A percentile compares a stretch with the other conserved stretches of the same genome.
Conservation (phyloP, 2,329 filamentous ascomycete species). For the Pseudogymnoascus sp. region DNA sequence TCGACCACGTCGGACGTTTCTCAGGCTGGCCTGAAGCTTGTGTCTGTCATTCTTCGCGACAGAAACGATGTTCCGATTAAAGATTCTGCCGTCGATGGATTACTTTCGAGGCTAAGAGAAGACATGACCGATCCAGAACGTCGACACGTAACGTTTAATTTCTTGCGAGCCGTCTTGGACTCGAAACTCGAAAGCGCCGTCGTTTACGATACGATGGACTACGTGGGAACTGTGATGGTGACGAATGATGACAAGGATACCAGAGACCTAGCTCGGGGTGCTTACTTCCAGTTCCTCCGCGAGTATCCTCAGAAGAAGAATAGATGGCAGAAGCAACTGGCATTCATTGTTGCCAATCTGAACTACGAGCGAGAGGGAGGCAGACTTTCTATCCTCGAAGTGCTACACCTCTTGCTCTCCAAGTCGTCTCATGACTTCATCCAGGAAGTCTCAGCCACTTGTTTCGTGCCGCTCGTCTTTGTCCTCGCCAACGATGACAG, state of each 20-base stretch:
- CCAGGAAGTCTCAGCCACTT: constrained; percentile 70
- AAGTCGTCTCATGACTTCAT: constrained; percentile 77
- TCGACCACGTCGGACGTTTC: constrained; percentile 76
- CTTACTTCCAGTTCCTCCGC: constrained; percentile 88
- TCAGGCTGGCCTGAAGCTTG: constrained; percentile 80
- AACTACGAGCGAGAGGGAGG: constrained; percentile 85
- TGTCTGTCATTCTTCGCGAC: constrained; percentile 78
- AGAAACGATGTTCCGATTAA: constrained; percentile 67
- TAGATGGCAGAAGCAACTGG: constrained; percentile 80
- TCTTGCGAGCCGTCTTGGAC: constrained; percentile 78
- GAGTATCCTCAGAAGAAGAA: constrained; percentile 91
- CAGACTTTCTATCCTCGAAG: constrained; percentile 86
- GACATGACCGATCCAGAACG: constrained; percentile 89
- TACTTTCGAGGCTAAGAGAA: constrained; percentile 73
- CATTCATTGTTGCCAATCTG: constrained; percentile 82
- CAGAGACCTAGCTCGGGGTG: constrained; percentile 76
- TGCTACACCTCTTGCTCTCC: constrained; percentile 73
- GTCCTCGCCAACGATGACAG: constrained; percentile 84
- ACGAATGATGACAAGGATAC: constrained; percentile 88
- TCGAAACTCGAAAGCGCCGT: constrained; percentile 77
- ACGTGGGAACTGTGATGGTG: constrained; percentile 86
- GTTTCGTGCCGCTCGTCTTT: constrained; percentile 80
- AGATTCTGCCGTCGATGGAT: constrained; percentile 71
- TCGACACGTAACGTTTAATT: constrained; percentile 90
- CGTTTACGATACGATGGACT: constrained; percentile 86